These are phyloP conservation scores for Verbena officinalis DNA, from an alignment of 257 asterid species.

Conservation along the genomic window DNA sequence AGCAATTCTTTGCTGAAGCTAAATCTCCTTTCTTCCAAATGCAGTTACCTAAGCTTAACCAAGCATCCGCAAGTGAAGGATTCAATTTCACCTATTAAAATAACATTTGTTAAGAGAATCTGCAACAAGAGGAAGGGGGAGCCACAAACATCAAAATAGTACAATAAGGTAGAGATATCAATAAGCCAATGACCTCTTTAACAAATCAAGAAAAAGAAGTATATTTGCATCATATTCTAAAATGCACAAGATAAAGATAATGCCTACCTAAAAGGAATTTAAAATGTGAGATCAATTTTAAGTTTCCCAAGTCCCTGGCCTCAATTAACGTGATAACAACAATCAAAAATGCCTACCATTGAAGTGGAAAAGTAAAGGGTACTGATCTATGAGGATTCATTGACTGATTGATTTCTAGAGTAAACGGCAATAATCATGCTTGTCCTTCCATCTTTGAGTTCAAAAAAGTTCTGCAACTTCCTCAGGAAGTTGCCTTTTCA, in stretches of 20 bases:
- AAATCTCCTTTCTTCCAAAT: constrained; percentile 97
- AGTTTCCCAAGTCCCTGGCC: too few species aligned
- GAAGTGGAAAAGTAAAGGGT: too few species aligned
- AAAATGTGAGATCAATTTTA: too few species aligned
- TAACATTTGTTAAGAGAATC: constrained; percentile 1
- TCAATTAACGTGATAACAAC: too few species aligned
- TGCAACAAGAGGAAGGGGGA: neutral
- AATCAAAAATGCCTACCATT: too few species aligned
- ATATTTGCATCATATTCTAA: constrained; percentile 12
- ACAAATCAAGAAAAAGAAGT: constrained; percentile 14
- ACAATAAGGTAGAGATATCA: neutral
- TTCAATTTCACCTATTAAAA: constrained; percentile 77
- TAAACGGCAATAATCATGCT: too few species aligned
- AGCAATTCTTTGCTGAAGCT: constrained; percentile 79
- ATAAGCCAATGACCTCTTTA: neutral
- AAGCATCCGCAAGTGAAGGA: constrained; percentile 89
- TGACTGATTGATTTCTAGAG: too few species aligned
- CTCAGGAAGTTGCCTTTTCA: too few species aligned
- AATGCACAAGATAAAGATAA: neutral
- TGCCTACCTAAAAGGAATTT: too few species aligned
- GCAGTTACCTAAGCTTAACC: constrained; percentile 91
- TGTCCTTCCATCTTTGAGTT: too few species aligned
- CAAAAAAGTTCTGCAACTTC: too few species aligned
- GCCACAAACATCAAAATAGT: constrained; percentile 6
- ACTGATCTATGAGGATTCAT: too few species aligned